A percentile compares a stretch with the other conserved stretches of the same genome.
These are phyloP conservation scores for Cutaneotrichosporon sp. DNA, from an alignment of 1,284 basidiomycete species.

Conservation along the genomic window DNA sequence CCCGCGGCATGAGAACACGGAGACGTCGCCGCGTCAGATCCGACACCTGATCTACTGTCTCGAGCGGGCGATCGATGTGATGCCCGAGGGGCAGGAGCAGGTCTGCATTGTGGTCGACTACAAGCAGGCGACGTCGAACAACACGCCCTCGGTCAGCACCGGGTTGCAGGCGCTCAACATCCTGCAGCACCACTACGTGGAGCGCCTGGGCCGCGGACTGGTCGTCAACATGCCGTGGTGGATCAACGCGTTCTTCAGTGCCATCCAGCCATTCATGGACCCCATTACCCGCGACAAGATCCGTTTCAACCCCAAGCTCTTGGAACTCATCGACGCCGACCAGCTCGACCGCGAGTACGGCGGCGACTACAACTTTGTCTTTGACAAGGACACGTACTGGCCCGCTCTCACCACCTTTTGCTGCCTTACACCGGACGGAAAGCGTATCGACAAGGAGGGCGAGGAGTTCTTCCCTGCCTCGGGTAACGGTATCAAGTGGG, in stretches of 20 bases:
- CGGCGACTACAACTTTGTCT: conserved; percentile 69
- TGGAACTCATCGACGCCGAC: conserved; percentile 64
- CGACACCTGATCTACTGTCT: conserved; percentile 75
- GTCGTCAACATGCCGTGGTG: conserved; percentile 75
- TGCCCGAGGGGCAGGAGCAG: conserved; percentile 74
- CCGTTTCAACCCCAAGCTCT: conserved; percentile 77
- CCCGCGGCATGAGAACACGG: conserved; percentile 74
- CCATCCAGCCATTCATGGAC: conserved; percentile 80
- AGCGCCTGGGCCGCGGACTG: conserved; percentile 72
- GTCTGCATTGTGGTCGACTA: conserved; percentile 79
- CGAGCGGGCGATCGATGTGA: conserved; percentile 77
- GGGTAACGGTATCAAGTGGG: conserved; percentile 45
- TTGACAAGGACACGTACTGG: conserved; percentile 73
- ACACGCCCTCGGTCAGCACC: conserved; percentile 71
- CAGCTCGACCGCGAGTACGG: conserved; percentile 81
- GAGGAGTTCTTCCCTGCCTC: conserved; percentile 33
- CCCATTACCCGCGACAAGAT: conserved; percentile 88
- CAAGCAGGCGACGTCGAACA: conserved; percentile 68
- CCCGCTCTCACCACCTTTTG: conserved; percentile 60
- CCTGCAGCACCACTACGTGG: conserved; percentile 85
- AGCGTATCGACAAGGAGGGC: conserved; percentile 38
- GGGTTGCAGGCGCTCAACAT: conserved; percentile 74
- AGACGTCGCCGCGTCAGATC: conserved; percentile 66
- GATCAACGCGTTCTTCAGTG: conserved; percentile 79
- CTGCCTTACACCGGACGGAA: conserved; percentile 37